phyloP scores from a whole-genome alignment of 2,329 filamentous ascomycete species.

The Nothophoma quercina region DNA sequence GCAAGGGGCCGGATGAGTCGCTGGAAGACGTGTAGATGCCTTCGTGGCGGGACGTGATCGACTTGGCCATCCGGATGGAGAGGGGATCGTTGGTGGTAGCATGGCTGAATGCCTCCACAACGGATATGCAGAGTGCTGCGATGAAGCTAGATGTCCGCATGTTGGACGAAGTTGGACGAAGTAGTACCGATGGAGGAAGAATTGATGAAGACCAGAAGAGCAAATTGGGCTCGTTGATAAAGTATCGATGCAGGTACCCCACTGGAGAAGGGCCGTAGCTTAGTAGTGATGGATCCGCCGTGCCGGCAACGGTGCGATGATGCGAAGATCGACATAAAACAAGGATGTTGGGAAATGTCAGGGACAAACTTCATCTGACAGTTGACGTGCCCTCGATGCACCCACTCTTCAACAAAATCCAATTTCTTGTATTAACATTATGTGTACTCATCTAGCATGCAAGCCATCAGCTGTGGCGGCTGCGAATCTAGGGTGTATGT shows the following conservation, averaged over 20 bases:
- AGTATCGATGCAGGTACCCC: background rate
- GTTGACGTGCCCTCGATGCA: background rate
- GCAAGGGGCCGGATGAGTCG: slow-evolving; percentile 33
- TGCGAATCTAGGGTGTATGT: slow-evolving; percentile 12
- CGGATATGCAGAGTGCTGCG: background rate
- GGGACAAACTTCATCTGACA: background rate
- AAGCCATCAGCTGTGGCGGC: background rate
- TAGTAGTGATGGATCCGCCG: background rate
- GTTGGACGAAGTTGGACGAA: too few relatives aligned
- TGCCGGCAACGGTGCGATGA: background rate
- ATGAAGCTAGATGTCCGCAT: slow-evolving; percentile 2
- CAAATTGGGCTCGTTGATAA: too few relatives aligned
- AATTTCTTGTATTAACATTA: background rate
- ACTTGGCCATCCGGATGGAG: slow-evolving; percentile 37
- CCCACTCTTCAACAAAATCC: background rate
- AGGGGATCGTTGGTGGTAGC: background rate
- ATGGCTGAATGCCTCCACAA: background rate
- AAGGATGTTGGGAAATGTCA: background rate
- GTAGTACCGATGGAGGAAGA: too few relatives aligned
- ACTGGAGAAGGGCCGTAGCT: background rate
- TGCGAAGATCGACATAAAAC: background rate
- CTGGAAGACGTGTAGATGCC: slow-evolving; percentile 34
- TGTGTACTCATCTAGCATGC: slow-evolving; percentile 1
- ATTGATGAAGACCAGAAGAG: too few relatives aligned
- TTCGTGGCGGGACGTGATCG: slow-evolving; percentile 42